A percentile compares a stretch with the other conserved stretches of the same genome.
Conservation (phyloP, 768 basidiomycete species). For the Cystobasidium tubakii region DNA sequence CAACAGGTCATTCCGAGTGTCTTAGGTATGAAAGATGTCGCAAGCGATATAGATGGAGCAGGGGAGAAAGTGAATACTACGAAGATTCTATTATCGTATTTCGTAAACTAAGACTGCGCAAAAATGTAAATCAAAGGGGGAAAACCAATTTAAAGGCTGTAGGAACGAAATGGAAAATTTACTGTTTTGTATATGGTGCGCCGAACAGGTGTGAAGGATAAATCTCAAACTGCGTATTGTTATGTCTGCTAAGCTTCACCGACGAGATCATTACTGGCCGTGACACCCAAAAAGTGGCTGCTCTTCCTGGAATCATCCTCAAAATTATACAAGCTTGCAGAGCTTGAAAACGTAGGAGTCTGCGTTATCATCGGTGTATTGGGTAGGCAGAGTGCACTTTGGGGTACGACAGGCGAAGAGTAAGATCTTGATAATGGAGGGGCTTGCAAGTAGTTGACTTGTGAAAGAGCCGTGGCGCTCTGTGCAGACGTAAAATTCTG, state of each 20-base stretch:
- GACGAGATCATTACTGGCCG: background rate
- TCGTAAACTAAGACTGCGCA: too few species aligned
- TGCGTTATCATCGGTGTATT: constrained; percentile 1
- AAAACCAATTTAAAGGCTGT: too few species aligned
- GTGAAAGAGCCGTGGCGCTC: background rate
- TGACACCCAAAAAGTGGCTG: background rate
- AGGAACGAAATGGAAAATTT: too few species aligned
- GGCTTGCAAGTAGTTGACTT: background rate
- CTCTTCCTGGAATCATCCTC: constrained; percentile 2
- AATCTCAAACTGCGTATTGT: too few species aligned
- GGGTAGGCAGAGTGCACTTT: background rate
- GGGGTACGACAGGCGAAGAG: constrained; percentile 7
- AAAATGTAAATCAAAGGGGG: too few species aligned
- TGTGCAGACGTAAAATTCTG: background rate
- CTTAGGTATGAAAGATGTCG: too few species aligned
- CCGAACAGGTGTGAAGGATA: too few species aligned
- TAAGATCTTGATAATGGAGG: constrained; percentile 9
- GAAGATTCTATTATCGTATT: too few species aligned
- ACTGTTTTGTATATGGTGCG: too few species aligned
- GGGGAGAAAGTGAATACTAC: too few species aligned
- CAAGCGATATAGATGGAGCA: too few species aligned
- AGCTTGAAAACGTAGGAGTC: background rate
- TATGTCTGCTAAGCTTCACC: background rate
- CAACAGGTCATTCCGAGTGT: too few species aligned
- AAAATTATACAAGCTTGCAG: background rate